These are phyloP conservation scores for Gautieria morchelliformis DNA, from an alignment of 768 basidiomycete genomes.

Conservation along the genomic window DNA sequence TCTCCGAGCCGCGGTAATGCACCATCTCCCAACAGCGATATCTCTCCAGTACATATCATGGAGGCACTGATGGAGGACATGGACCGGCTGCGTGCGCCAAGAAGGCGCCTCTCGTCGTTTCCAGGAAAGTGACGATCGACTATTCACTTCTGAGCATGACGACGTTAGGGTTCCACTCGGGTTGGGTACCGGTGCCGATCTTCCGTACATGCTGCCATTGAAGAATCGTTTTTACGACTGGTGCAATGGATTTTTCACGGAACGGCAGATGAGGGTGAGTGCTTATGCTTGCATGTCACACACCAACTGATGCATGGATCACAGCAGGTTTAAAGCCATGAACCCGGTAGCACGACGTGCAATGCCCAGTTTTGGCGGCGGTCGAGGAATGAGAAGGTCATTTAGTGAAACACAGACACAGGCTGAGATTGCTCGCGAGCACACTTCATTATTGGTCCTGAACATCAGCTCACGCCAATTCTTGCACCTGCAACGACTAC, in stretches of 20 bases:
- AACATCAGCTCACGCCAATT: no score
- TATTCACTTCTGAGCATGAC: constrained; percentile 68
- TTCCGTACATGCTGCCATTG: constrained; percentile 79
- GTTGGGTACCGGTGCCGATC: constrained; percentile 69
- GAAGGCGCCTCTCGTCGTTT: constrained; percentile 32
- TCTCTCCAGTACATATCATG: constrained; percentile 70
- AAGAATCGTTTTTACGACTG: constrained; percentile 92
- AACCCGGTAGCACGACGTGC: constrained; percentile 88
- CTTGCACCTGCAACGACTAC: constrained; percentile 62
- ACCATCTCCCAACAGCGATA: constrained; percentile 23
- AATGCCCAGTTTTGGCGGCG: constrained; percentile 96
- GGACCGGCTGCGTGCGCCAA: constrained; percentile 75
- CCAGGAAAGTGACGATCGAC: constrained; percentile 38
- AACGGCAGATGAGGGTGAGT: constrained; percentile 94
- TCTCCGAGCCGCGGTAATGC: background rate
- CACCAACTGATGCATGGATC: constrained; percentile 3
- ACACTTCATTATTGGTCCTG: background rate
- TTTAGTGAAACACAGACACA: constrained; percentile 61
- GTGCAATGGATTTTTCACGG: constrained; percentile 95
- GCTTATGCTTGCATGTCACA: background rate
- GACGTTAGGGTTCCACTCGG: constrained; percentile 62
- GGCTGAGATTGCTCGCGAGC: constrained; percentile 65
- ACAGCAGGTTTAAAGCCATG: constrained; percentile 89
- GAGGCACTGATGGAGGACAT: constrained; percentile 89
- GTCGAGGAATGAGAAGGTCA: constrained; percentile 76